Conservation (phyloP, 805 yeast species). For the Ogataea kodamae region DNA sequence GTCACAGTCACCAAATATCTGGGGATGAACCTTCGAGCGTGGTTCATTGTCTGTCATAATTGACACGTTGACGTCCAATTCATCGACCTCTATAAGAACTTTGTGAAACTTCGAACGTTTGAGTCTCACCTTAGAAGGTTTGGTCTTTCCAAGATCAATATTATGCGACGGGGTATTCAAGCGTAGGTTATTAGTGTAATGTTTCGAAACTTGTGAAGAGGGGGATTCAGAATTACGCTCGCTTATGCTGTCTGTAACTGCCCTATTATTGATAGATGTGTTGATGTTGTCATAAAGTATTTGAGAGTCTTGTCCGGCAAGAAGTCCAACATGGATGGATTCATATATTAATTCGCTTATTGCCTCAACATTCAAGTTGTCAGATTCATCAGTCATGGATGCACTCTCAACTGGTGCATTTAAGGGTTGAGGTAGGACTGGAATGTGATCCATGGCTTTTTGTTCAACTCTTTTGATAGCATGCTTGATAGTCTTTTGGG, state of each 20-base stretch:
- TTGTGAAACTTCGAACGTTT: slow-evolving; percentile 64
- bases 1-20: slow-evolving; percentile 26
- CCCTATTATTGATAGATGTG: slow-evolving; percentile 26
- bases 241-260: slow-evolving; percentile 10
- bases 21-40: slow-evolving; percentile 25
- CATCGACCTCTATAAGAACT: slow-evolving; percentile 50
- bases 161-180: slow-evolving; percentile 20
- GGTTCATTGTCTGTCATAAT: slow-evolving; percentile 42
- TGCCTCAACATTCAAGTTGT: slow-evolving; percentile 26
- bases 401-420: slow-evolving; percentile 6
- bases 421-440: slow-evolving; percentile 2
- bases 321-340: slow-evolving; percentile 69
- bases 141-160: slow-evolving; percentile 32
- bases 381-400: slow-evolving; percentile 10
- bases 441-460: slow-evolving; percentile 32
- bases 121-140: slow-evolving; percentile 47
- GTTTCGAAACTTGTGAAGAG: slow-evolving; percentile 10
- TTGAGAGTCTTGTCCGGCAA: slow-evolving; percentile 44
- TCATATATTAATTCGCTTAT: slow-evolving; percentile 69
- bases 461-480: slow-evolving; percentile 62
- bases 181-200: slow-evolving; percentile 12
- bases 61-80: slow-evolving; percentile 45
- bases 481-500: slow-evolving; percentile 62
- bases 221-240: slow-evolving; percentile 11
- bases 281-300: slow-evolving; percentile 53